These are phyloP conservation scores for Botryotinia convoluta DNA, from an alignment of 2,329 filamentous ascomycete species.

Conservation along the genomic window DNA sequence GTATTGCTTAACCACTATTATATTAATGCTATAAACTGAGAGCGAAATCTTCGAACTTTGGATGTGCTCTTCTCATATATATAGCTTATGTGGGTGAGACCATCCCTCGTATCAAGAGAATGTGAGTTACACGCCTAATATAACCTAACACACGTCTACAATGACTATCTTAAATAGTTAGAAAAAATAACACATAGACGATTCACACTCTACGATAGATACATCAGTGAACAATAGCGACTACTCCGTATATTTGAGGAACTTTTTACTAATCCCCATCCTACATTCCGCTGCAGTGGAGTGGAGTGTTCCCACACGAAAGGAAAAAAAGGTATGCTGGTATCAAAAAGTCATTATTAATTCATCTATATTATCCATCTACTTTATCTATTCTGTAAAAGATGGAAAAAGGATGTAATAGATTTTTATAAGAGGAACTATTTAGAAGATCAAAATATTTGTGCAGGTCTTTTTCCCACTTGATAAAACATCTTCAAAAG, in stretches of 20 bases:
- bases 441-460: background rate
- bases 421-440: too few species aligned
- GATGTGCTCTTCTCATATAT: background rate
- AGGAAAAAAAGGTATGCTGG: background rate
- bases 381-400: background rate
- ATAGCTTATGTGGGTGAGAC: background rate
- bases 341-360: background rate
- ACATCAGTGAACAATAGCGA: background rate
- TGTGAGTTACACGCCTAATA: background rate
- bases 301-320: background rate
- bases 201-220: background rate
- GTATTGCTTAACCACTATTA: rapidly evolving
- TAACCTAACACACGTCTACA: background rate
- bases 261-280: background rate
- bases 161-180: background rate
- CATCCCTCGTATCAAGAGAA: background rate
- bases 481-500: background rate
- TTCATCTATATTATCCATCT: too few species aligned
- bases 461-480: background rate
- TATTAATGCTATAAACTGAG: rapidly evolving
- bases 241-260: too few species aligned
- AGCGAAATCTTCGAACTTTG: background rate
- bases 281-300: background rate
- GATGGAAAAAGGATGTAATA: too few species aligned
- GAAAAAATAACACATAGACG: background rate